Evolutionary conservation across 164 flowering plant genomes (phyloP).

Genomic region (Santalum album): DNA sequence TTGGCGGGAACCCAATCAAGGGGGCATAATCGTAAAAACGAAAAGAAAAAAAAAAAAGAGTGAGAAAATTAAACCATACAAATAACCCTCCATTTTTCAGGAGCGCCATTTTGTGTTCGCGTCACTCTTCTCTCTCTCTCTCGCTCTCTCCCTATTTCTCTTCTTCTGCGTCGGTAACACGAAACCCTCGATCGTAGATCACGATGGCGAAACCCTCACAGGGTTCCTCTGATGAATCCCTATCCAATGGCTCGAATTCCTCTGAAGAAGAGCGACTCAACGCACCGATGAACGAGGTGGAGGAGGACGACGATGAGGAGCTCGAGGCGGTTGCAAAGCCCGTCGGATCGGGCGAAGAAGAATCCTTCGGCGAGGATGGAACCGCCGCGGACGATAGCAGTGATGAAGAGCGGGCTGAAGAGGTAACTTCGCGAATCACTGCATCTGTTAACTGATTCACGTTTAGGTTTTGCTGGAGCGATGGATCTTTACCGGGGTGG

Average conservation of each 20-base stretch:
- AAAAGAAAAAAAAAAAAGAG: too few relatives aligned
- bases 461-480: too few relatives aligned
- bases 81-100: background rate
- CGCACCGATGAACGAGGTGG: conserved; percentile 35
- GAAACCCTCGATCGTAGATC: conserved; percentile 19
- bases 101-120: background rate
- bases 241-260: conserved; percentile 34
- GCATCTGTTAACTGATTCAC: background rate
- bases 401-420: conserved; percentile 34
- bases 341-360: conserved; percentile 49
- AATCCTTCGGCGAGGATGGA: conserved; percentile 20
- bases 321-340: conserved; percentile 77
- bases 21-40: too few relatives aligned
- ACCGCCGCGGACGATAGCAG: conserved; percentile 15
- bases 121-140: background rate
- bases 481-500: background rate
- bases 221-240: conserved; percentile 42
- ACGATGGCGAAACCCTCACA: conserved; percentile 44
- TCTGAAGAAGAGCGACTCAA: conserved; percentile 57
- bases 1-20: background rate
- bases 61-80: background rate
- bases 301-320: conserved; percentile 73
- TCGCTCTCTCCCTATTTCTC: background rate
- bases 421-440: conserved; percentile 13
- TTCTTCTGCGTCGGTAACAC: background rate